phyloP scores from a whole-genome alignment of 306 rosid genomes.

The Prunus mira region DNA sequence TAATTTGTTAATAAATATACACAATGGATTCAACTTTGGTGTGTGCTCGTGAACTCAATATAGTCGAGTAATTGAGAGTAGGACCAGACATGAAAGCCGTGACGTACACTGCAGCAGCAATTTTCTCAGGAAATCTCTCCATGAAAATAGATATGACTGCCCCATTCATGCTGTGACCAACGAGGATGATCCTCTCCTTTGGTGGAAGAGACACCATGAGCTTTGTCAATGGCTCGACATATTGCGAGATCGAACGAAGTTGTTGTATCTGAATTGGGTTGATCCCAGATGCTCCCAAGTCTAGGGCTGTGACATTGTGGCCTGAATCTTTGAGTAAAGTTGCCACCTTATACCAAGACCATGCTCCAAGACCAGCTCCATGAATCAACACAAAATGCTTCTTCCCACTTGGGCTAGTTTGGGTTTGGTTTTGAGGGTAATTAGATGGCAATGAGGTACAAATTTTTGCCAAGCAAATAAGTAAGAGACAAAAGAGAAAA shows the following conservation, averaged over 20 bases:
- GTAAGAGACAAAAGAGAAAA: too few relatives aligned
- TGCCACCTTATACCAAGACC: conserved; percentile 48
- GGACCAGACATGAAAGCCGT: conserved; percentile 37
- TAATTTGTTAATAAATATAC: too few relatives aligned
- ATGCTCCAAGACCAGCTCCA: too few relatives aligned
- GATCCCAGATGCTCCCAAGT: conserved; percentile 37
- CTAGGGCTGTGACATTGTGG: conserved; percentile 38
- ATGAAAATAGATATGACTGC: conserved; percentile 24
- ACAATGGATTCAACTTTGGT: too few relatives aligned
- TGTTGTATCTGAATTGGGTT: conserved; percentile 24
- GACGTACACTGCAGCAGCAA: conserved; percentile 27
- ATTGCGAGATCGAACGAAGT: conserved; percentile 10
- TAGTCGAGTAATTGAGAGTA: not conserved
- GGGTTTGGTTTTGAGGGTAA: too few relatives aligned
- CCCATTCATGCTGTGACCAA: conserved; percentile 45
- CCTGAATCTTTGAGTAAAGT: conserved; percentile 28
- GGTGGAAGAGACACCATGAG: conserved; percentile 24
- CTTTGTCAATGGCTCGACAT: conserved; percentile 32
- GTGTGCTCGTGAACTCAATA: not conserved
- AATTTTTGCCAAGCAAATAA: too few relatives aligned
- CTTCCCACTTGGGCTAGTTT: too few relatives aligned
- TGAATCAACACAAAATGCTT: too few relatives aligned
- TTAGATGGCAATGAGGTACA: too few relatives aligned
- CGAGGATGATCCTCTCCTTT: conserved; percentile 34
- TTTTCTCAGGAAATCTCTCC: conserved; percentile 32